Conservation (phyloP, 352 stramenopile genomes). For the Phytophthora boehmeriae region DNA sequence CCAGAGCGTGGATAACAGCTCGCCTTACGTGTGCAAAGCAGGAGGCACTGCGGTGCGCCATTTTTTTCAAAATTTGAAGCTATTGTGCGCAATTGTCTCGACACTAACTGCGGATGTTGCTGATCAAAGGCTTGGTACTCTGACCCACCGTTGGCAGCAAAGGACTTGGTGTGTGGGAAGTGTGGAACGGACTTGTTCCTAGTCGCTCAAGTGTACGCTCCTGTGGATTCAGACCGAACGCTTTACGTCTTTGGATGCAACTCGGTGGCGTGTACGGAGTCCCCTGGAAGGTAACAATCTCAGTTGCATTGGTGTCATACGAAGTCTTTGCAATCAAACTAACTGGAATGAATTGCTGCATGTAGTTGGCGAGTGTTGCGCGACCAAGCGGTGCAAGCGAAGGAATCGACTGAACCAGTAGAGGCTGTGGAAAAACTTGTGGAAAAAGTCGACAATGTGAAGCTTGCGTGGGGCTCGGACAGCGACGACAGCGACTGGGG, state of each 20-base stretch:
- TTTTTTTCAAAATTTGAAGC: neutral
- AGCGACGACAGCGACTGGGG: conserved; percentile 81
- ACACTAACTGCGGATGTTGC: conserved; percentile 8
- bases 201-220: conserved; percentile 81
- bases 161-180: conserved; percentile 55
- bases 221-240: conserved; percentile 71
- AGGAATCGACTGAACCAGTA: conserved; percentile 1
- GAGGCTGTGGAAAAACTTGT: conserved; percentile 17
- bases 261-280: conserved; percentile 68
- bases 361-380: conserved; percentile 77
- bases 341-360: neutral
- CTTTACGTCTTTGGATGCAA: conserved; percentile 90
- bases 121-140: conserved; percentile 61
- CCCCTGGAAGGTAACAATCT: conserved; percentile 42
- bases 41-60: conserved; percentile 71
- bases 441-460: conserved; percentile 23
- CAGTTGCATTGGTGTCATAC: neutral
- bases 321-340: neutral
- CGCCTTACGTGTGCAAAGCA: conserved; percentile 78
- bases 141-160: conserved; percentile 42
- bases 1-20: conserved; percentile 65
- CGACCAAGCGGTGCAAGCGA: conserved; percentile 44
- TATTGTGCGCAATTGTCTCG: neutral
- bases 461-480: conserved; percentile 41
- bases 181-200: conserved; percentile 68